Evolutionary conservation across 2,329 filamentous ascomycete species (phyloP).

Genomic region (Westerdykella ornata): DNA sequence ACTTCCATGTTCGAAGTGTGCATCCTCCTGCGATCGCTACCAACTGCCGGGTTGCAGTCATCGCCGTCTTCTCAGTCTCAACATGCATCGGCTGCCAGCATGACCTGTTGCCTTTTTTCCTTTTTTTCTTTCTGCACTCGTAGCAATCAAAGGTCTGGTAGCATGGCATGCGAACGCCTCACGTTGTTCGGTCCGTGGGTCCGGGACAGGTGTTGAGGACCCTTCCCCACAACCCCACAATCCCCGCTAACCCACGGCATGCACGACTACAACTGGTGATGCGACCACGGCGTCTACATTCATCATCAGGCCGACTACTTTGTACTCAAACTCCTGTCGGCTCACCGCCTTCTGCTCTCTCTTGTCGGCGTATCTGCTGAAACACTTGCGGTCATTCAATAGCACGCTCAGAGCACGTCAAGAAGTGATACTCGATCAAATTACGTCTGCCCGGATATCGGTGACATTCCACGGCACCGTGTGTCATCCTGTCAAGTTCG

Average conservation of each 20-base stretch:
- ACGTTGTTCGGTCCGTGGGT: constrained; percentile 22
- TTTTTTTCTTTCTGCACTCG: no score
- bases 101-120: neutral
- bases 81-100: neutral
- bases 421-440: no score
- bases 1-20: neutral
- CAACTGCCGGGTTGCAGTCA: neutral
- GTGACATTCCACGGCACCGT: constrained; percentile 10
- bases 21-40: neutral
- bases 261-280: neutral
- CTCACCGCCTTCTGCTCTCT: no score
- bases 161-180: neutral
- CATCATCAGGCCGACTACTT: no score
- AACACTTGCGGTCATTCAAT: no score
- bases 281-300: neutral
- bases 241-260: constrained; percentile 7
- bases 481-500: constrained; percentile 15
- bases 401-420: no score
- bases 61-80: neutral
- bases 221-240: constrained; percentile 18
- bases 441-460: neutral
- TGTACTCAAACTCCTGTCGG: no score
- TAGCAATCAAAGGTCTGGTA: neutral
- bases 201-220: constrained; percentile 17
- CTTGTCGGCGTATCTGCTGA: no score